Evolutionary conservation across 108 stramenopile species (phyloP).

Genomic region (Mayamaea pseudoterrestris): DNA sequence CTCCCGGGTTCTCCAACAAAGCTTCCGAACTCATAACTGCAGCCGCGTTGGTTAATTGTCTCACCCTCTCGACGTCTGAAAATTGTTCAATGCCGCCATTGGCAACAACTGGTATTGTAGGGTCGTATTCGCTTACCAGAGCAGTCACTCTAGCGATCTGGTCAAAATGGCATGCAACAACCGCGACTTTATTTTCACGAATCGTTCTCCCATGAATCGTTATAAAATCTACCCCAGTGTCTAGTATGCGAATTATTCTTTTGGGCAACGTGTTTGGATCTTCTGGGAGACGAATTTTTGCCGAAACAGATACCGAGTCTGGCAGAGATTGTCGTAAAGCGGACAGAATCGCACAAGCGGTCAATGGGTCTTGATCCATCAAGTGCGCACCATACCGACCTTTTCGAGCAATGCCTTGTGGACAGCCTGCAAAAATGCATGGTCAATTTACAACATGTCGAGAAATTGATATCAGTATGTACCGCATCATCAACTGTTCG

Average conservation of each 20-base stretch:
- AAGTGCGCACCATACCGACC: slow-evolving; percentile 95
- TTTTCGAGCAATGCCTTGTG: slow-evolving; percentile 86
- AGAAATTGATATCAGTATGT: slow-evolving; percentile 76
- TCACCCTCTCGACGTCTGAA: slow-evolving; percentile 52
- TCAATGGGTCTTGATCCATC: slow-evolving; percentile 71
- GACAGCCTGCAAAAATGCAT: slow-evolving; percentile 97
- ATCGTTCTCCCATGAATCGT: slow-evolving; percentile 94
- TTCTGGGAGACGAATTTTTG: slow-evolving; percentile 57
- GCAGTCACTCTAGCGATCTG: slow-evolving; percentile 31
- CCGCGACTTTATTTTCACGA: slow-evolving; percentile 77
- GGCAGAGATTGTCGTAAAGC: slow-evolving; percentile 41
- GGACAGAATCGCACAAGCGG: slow-evolving; percentile 29
- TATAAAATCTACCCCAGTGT: slow-evolving; percentile 77
- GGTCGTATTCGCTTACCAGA: slow-evolving; percentile 25
- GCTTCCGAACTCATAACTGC: slow-evolving; percentile 94
- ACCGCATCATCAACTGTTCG: no score
- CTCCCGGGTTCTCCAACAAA: slow-evolving; percentile 81
- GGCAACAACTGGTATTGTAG: slow-evolving; percentile 76
- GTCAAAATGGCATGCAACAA: slow-evolving; percentile 48
- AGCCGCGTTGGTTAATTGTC: slow-evolving; percentile 58
- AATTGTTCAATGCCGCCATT: slow-evolving; percentile 90
- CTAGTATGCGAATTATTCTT: slow-evolving; percentile 43
- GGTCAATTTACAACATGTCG: no score
- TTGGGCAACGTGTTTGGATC: slow-evolving; percentile 26
- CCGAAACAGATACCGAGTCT: slow-evolving; percentile 37